Percentiles rank a stretch among this genome's conserved stretches.
Evolutionary conservation across 1,139 yeast genomes (phyloP).

Genomic region (Scheffersomyces parashehatae): DNA sequence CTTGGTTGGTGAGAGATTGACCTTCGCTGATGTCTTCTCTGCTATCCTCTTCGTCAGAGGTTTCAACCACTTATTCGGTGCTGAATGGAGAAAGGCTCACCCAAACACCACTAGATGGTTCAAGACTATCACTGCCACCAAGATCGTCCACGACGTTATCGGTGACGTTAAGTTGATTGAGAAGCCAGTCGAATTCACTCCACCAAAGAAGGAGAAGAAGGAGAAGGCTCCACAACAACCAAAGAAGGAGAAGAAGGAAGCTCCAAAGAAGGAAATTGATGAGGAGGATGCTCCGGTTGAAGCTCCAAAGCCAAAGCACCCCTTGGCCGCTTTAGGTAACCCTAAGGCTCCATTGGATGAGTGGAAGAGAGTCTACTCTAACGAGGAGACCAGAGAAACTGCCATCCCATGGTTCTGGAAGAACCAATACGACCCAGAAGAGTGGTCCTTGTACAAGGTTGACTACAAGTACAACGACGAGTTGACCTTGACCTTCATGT

Average conservation of each 20-base stretch:
- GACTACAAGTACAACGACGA: conserved; percentile 98
- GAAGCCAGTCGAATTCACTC: conserved; percentile 65
- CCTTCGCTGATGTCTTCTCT: conserved; percentile 79
- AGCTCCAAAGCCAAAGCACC: conserved; percentile 83
- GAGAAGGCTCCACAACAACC: conserved; percentile 28
- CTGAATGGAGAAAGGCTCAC: conserved; percentile 72
- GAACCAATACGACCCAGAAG: conserved; percentile 84
- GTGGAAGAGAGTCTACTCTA: conserved; percentile 97
- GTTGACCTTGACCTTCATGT: conserved; percentile 95
- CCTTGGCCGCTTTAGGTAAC: conserved; percentile 80
- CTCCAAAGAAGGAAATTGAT: conserved; percentile 44
- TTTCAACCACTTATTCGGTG: conserved; percentile 68
- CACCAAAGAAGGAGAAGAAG: conserved; percentile 79
- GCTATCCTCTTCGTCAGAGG: conserved; percentile 65
- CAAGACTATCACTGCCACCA: conserved; percentile 64
- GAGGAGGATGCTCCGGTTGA: conserved; percentile 31
- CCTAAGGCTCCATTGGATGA: conserved; percentile 78
- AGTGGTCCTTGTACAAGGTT: conserved; percentile 95
- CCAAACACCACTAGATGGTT: conserved; percentile 87
- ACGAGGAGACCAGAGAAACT: conserved; percentile 92
- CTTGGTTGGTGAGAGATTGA: conserved; percentile 87
- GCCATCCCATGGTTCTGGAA: conserved; percentile 99
- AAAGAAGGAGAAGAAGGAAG: conserved; percentile 31
- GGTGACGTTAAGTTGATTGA: conserved; percentile 58
- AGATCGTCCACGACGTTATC: conserved; percentile 45